phyloP scores from a whole-genome alignment of 2,329 filamentous ascomycete species.

The Tolypocladium sp. region DNA sequence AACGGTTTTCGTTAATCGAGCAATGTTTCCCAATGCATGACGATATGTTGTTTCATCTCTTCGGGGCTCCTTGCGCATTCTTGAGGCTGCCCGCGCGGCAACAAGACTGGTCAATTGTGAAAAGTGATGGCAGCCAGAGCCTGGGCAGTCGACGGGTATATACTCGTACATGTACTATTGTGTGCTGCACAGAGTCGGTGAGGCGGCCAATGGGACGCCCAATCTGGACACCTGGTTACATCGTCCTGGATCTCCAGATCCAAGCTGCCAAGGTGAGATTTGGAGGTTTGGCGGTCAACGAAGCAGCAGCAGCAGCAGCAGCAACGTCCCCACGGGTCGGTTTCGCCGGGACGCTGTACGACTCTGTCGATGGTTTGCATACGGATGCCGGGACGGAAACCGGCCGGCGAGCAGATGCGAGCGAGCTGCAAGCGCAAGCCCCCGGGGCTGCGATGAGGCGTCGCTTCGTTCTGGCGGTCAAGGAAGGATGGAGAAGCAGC shows the following conservation, averaged over 20 bases:
- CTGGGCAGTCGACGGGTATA: neutral
- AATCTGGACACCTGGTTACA: neutral
- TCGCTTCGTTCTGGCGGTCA: neutral
- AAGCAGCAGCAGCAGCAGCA: neutral
- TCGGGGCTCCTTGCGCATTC: neutral
- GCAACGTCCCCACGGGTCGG: neutral
- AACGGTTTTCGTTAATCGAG: neutral
- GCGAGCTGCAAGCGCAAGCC: neutral
- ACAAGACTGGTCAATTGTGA: conserved; percentile 1
- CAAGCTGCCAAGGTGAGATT: neutral
- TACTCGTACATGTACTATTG: no score
- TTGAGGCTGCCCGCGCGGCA: neutral
- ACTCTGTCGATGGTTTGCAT: neutral
- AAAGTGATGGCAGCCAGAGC: neutral
- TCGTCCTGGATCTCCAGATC: neutral
- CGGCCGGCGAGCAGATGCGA: neutral
- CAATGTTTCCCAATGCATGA: neutral
- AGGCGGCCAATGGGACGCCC: neutral
- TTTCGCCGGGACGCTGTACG: neutral
- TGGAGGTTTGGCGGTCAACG: neutral
- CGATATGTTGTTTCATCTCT: neutral
- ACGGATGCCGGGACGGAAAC: neutral
- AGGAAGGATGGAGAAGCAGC: neutral
- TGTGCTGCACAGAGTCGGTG: no score
- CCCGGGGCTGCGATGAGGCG: neutral